These are phyloP conservation scores for Pyricularia sp. DNA, from an alignment of 2,329 filamentous ascomycete genomes.

Conservation along the genomic window DNA sequence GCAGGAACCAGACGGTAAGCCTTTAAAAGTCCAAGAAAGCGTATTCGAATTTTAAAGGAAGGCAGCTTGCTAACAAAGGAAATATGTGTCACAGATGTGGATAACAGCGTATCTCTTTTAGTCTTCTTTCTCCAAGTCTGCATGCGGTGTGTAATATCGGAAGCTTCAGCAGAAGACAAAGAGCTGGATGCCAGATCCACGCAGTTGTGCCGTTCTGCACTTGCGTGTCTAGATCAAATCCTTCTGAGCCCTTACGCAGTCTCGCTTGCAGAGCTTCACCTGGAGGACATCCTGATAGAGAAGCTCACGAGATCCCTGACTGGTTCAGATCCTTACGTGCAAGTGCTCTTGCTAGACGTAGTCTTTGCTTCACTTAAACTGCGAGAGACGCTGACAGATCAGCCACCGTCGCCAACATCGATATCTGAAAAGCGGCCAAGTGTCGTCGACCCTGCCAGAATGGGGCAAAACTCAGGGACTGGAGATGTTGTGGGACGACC, in stretches of 20 bases:
- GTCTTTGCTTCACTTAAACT: constrained; percentile 62
- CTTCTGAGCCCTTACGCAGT: constrained; percentile 49
- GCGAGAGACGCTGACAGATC: constrained; percentile 26
- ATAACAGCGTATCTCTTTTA: constrained; percentile 41
- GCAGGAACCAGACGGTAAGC: neutral
- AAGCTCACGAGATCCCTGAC: constrained; percentile 49
- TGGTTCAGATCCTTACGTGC: constrained; percentile 54
- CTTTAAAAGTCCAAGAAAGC: neutral
- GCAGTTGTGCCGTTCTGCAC: constrained; percentile 56
- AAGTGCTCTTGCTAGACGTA: constrained; percentile 68
- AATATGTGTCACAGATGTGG: constrained; percentile 24
- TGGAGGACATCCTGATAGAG: constrained; percentile 60
- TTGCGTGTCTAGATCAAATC: constrained; percentile 58
- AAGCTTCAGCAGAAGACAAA: constrained; percentile 20
- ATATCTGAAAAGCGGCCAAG: constrained; percentile 31
- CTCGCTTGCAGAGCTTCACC: constrained; percentile 45
- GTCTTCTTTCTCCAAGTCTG: constrained; percentile 56
- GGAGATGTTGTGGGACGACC: constrained; percentile 7
- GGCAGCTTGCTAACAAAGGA: neutral
- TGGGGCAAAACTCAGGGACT: constrained; percentile 11
- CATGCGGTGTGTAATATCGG: constrained; percentile 44
- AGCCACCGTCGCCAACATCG: constrained; percentile 26
- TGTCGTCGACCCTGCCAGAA: constrained; percentile 27
- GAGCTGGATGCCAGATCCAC: constrained; percentile 38
- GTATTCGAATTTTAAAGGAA: neutral